Evolutionary conservation across 192 early-diverging fungal species (phyloP), one percentile per base, ranked within the genome.

Genomic region (Mortierella hygrophila): DNA sequence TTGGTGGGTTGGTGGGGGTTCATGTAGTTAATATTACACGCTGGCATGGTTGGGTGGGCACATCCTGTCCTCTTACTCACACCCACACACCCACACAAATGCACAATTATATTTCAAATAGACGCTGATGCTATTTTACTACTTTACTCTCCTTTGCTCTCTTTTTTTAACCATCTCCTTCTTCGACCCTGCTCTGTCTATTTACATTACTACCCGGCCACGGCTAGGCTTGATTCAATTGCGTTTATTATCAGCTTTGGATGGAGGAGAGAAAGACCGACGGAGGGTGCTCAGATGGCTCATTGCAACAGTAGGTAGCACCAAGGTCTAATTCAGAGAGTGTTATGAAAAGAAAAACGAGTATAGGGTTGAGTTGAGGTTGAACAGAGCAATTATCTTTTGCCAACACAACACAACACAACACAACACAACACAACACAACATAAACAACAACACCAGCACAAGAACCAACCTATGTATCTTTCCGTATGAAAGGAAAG

Each of bases 371-470:
- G 55, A 26, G 38, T 40, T 40, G 38, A 40, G 9, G 38, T 40
- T 40, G 38, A 40, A 40, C 60, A 65, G 60, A 65, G 60, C 60
- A 65, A 65, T 65, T 65, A 65, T 65, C 60, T 65, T 65, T 65
- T 65, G 60, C 60, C 60, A 65, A 65, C 60, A 32, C 60, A 52
- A 65, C 60, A 3, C 4, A 40, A 40, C 38, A 35, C 35, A 35
- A 35, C 35, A 35, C 35, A 35, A 35, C 35, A 35, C 35, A 40
- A 40, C 38, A 40, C 38, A 40, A 40, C 38, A 3, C 6, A 65
- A 65, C 60, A 32, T 6, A 16, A 21, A 54, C 23, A n/a, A 57
- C n/a, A n/a, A n/a, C n/a, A 1, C 38, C 1, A 57, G 26, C 55
- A 23, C 55, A 57, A 26, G 44, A 15, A 46, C 44, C 44, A 23